Evolutionary conservation across 306 rosid genomes (phyloP), one percentile per base, ranked within the genome.

Genomic region (Medicago arabica): DNA sequence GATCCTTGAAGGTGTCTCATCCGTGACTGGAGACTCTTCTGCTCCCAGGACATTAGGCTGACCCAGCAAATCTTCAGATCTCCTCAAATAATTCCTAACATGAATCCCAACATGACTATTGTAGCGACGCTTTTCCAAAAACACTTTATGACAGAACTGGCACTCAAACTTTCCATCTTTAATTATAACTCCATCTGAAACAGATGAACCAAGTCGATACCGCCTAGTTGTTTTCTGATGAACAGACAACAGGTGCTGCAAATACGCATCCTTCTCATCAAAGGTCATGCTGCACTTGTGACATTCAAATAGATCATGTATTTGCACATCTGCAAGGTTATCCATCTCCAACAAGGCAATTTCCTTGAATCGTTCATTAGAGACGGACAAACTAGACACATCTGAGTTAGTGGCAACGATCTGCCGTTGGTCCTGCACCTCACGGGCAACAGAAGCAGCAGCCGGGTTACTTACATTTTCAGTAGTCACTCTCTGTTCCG

Each of bases 51-150:
- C 49, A 69, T 57, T 81, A 44, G 59, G 65, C 74, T 82, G 86
- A 55, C 76, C 77, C 14, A 93, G 89, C 1, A 62, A 78, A 72
- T 88, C 93, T 67, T 92, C 97, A 36, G 79, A 92, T 69, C 59
- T 69, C 84, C 91, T 87, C 85, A 90, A 93, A 82, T 87, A 88
- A 84, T 88, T 92, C 82, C 96, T 88, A 41, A 92, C 97, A 74
- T 92, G 97, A 54, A 92, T 92, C 72, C 97, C 97, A 55, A 92
- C 97, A 80, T 92, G 97, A 58, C 96, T 89, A 72, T 90, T 92
- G 84, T 92, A 92, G 80, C 96, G 93, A 78, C 91, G 92, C 89
- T 92, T 87, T 74, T 92, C 97, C 43, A 81, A 59, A 74, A 90
- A 92, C 75, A 90, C 92, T 83, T 92, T 90, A 76, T 92, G 97